These are phyloP conservation scores for Tolypocladium tundrense DNA, from an alignment of 2,329 filamentous ascomycete genomes.

Conservation along the genomic window DNA sequence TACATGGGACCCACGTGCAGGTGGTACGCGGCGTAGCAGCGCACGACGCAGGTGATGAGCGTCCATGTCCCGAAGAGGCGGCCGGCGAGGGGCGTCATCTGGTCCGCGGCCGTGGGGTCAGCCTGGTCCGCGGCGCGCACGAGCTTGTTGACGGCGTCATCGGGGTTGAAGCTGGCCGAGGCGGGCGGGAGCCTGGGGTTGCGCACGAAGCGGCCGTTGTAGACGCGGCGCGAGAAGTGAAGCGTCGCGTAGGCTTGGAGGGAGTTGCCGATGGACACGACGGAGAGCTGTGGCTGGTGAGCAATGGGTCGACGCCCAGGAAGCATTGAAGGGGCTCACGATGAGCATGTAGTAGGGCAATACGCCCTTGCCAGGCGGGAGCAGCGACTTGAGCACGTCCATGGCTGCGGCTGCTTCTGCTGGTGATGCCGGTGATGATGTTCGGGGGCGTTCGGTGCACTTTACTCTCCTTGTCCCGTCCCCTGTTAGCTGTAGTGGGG, in stretches of 20 bases:
- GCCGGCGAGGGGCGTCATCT: conserved; percentile 64
- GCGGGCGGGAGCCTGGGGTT: conserved; percentile 34
- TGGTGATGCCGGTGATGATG: background rate
- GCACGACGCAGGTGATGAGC: conserved; percentile 63
- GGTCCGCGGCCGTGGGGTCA: conserved; percentile 38
- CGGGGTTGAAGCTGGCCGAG: conserved; percentile 33
- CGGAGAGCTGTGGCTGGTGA: conserved; percentile 51
- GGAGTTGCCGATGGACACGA: conserved; percentile 75
- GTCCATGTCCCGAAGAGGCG: conserved; percentile 87
- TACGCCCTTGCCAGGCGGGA: conserved; percentile 41
- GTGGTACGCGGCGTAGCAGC: conserved; percentile 77
- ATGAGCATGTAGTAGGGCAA: conserved; percentile 50
- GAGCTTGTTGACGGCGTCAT: conserved; percentile 44
- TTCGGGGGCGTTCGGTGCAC: background rate
- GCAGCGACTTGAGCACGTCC: conserved; percentile 33
- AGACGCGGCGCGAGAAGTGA: conserved; percentile 77
- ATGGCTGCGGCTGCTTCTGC: conserved; percentile 17
- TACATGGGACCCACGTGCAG: conserved; percentile 64
- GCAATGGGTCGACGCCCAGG: background rate
- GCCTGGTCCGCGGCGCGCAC: conserved; percentile 28
- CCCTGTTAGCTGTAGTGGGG: background rate
- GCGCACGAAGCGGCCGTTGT: conserved; percentile 54
- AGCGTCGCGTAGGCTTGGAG: conserved; percentile 75
- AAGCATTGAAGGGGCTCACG: conserved; percentile 19
- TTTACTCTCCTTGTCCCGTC: background rate